Conservation (phyloP, 2,329 filamentous ascomycete species). For the Mycosphaerelloides madeirae region DNA sequence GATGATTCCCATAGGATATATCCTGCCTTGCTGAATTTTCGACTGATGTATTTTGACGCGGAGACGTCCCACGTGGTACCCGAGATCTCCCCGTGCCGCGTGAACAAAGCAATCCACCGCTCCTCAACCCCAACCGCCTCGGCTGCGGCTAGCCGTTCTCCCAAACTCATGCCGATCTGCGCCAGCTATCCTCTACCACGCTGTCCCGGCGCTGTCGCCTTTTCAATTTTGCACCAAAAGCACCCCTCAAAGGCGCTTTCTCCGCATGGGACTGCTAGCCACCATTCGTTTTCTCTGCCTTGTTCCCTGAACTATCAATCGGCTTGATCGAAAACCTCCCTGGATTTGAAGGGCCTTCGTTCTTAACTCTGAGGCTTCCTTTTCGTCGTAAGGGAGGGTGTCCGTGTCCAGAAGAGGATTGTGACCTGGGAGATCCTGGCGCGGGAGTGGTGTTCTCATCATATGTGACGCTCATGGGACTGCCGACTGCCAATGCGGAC, state of each 20-base stretch:
- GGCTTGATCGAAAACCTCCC: slow-evolving; percentile 29
- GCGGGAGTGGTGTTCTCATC: slow-evolving; percentile 1
- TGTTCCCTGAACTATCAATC: slow-evolving; percentile 6
- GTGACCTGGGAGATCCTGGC: slow-evolving; percentile 18
- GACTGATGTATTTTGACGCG: background rate
- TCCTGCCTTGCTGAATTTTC: background rate
- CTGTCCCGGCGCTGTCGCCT: too few species aligned
- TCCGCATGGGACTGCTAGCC: background rate
- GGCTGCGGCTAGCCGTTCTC: too few species aligned
- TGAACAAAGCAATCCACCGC: too few species aligned
- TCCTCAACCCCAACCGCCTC: too few species aligned
- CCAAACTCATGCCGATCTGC: background rate
- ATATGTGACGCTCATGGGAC: slow-evolving; percentile 9
- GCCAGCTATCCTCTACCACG: background rate
- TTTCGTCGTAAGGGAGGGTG: slow-evolving; percentile 36
- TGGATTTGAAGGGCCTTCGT: slow-evolving; percentile 35
- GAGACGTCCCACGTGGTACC: background rate
- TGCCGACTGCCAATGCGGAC: slow-evolving; percentile 6
- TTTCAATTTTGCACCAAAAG: too few species aligned
- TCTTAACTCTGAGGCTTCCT: slow-evolving; percentile 40
- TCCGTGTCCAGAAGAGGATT: slow-evolving; percentile 14
- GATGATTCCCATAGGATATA: background rate
- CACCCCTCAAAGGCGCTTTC: background rate
- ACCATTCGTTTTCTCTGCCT: background rate
- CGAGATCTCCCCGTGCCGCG: too few species aligned